A percentile compares a stretch with the other conserved stretches of the same genome.
phyloP scores from a whole-genome alignment of 2,329 filamentous ascomycete genomes.

The Kalaharituber pfeilii region DNA sequence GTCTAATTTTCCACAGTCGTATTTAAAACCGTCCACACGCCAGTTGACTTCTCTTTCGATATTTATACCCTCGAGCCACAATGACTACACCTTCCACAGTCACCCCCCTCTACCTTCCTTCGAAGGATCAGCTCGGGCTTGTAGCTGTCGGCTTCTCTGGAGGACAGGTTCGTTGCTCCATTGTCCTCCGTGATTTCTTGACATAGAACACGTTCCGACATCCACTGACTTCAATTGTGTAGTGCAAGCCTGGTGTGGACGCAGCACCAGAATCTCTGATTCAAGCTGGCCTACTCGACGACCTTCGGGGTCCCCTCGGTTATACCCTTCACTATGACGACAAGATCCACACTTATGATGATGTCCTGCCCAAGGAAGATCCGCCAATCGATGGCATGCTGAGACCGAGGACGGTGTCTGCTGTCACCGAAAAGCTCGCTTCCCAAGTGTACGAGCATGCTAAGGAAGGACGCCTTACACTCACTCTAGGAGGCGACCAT shows the following conservation, averaged over 20 bases:
- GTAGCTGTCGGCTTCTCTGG: slow-evolving; percentile 94
- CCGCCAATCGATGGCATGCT: slow-evolving; percentile 69
- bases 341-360: slow-evolving; percentile 62
- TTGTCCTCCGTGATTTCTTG: no score
- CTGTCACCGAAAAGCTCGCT: slow-evolving; percentile 63
- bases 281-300: slow-evolving; percentile 65
- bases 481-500: slow-evolving; percentile 92
- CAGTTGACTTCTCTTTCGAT: no score
- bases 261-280: slow-evolving; percentile 79
- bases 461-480: slow-evolving; percentile 61
- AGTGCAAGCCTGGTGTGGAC: slow-evolving; percentile 86
- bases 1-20: no score
- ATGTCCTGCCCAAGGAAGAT: slow-evolving; percentile 53
- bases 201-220: not conserved
- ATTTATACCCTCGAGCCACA: not conserved
- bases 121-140: slow-evolving; percentile 65
- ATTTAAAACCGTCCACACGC: no score
- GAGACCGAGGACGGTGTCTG: slow-evolving; percentile 70
- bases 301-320: slow-evolving; percentile 68
- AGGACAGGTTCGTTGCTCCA: slow-evolving; percentile 52
- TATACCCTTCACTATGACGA: slow-evolving; percentile 77
- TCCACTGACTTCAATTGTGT: slow-evolving; percentile 2
- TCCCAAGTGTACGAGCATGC: slow-evolving; percentile 79
- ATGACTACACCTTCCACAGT: slow-evolving; percentile 40
- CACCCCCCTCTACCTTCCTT: slow-evolving; percentile 58